Base-by-base conservation (phyloP, 495 filamentous ascomycete genomes). In the Aspergillus wentii region DNA sequence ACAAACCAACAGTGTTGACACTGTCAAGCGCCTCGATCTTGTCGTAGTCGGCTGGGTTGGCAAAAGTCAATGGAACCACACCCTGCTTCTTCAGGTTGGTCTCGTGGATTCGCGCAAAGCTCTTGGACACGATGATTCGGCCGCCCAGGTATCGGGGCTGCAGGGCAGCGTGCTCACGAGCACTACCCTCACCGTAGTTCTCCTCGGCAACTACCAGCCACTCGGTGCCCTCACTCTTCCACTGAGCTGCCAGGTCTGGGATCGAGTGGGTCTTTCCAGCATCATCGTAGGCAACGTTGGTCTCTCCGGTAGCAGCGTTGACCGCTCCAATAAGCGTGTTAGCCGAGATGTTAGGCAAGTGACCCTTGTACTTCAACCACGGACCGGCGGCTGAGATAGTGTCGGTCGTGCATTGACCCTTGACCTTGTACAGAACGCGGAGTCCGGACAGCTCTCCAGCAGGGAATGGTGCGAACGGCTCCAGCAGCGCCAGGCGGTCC, bases 41-140 rank as follows among this genome's bases (percentile, higher is more conserved):
- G 43, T 90, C 87, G 56, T 98, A 98, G 57, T 97, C 94, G n/a
- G 65, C 68, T 54, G 85, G 85, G 53, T 92, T 72, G 2, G 66
- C 86, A 52, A 98, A 95, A 0, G 86, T 94, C 43, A 98, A 65
- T 1, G 92, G 92, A 15, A 96, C 88, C 11, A 98, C 84, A 41
- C 92, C 92, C 70, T 98, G 92, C 72, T 98, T 97, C 81, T 98
- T 98, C 20, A 98, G 68, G 65, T 98, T 98, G 13, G 92, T 95
- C 74, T 98, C 94, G 68, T 98, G 92, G 62, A 98, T 98, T 29
- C 92, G 76, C 3, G 92, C 92, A 59, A 98, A 97, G 56, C 74
- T 81, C 74, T 97, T 97, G 38, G 83, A 73, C 17, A 97, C 78
- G 30, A 98, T 87, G 49, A 95, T 64, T 11, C 91, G 72, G 22